These are phyloP conservation scores for Cetradonia linearis DNA, from an alignment of 495 filamentous ascomycete genomes.

Conservation along the genomic window DNA sequence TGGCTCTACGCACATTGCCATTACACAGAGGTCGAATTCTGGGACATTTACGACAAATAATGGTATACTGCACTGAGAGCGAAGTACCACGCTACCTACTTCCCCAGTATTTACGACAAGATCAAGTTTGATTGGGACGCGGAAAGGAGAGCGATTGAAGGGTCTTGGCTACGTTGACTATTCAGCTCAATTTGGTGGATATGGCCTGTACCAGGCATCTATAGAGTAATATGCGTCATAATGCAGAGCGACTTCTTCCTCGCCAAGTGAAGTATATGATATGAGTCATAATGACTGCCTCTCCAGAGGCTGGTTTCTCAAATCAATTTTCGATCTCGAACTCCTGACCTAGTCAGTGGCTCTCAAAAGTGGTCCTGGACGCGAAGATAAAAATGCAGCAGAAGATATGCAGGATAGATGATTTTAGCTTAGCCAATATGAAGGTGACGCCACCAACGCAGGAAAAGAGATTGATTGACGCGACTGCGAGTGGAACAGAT, in stretches of 20 bases:
- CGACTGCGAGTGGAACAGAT: too few relatives aligned
- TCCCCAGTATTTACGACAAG: constrained; percentile 38
- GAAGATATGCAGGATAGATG: too few relatives aligned
- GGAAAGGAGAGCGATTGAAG: constrained; percentile 9
- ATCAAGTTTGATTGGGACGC: constrained; percentile 14
- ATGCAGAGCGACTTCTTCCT: constrained; percentile 6
- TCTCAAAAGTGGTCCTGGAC: too few relatives aligned
- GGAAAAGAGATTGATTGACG: too few relatives aligned
- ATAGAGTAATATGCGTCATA: constrained; percentile 8
- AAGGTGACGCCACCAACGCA: too few relatives aligned
- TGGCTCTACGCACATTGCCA: constrained; percentile 51
- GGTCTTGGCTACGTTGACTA: constrained; percentile 11
- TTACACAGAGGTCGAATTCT: constrained; percentile 46
- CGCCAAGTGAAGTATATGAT: background rate
- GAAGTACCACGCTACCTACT: constrained; percentile 38
- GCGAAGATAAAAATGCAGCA: too few relatives aligned
- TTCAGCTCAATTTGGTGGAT: constrained; percentile 15
- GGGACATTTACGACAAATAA: constrained; percentile 39
- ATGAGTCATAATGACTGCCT: too few relatives aligned
- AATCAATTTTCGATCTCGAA: too few relatives aligned
- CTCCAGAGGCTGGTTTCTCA: background rate
- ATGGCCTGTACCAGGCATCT: constrained; percentile 14
- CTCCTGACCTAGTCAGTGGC: too few relatives aligned
- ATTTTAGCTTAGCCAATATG: too few relatives aligned
- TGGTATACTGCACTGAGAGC: constrained; percentile 38